Evolutionary conservation across 2,329 filamentous ascomycete genomes (phyloP).

Genomic region (Alternaria incomplexa): DNA sequence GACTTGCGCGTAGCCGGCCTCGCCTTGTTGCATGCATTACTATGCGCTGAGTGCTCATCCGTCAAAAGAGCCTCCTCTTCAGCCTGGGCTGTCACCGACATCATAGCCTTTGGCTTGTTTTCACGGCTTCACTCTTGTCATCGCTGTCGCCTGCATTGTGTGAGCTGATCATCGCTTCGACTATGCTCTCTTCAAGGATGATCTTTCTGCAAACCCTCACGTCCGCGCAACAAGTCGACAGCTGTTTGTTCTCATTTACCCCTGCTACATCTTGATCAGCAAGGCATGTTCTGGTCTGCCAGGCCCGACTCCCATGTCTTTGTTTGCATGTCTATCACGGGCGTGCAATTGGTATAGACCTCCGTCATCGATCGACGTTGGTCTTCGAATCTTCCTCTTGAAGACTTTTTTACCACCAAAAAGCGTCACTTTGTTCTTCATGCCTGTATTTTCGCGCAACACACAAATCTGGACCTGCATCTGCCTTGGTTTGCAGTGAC

Average conservation of each 20-base stretch:
- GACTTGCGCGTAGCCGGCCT: slow-evolving; percentile 23
- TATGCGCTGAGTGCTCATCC: slow-evolving; percentile 23
- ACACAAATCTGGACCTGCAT: background rate
- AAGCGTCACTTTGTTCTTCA: slow-evolving; percentile 12
- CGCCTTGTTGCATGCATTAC: slow-evolving; percentile 27
- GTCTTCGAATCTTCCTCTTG: background rate
- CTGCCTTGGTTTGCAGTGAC: background rate
- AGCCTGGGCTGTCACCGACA: slow-evolving; percentile 1
- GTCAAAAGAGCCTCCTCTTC: slow-evolving; percentile 2
- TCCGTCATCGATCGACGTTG: background rate
- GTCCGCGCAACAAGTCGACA: background rate
- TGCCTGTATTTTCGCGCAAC: slow-evolving; percentile 5
- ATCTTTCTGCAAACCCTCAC: slow-evolving; percentile 6
- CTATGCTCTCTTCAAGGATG: slow-evolving; percentile 15
- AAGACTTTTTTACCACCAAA: slow-evolving; percentile 2
- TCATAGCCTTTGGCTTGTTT: slow-evolving; percentile 5
- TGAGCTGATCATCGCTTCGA: slow-evolving; percentile 20
- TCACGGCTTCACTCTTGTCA: background rate
- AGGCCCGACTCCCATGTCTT: background rate
- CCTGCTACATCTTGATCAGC: background rate
- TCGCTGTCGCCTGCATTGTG: slow-evolving; percentile 16
- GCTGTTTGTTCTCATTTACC: background rate
- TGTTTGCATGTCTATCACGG: slow-evolving; percentile 4
- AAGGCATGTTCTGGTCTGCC: background rate
- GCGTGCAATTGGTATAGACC: background rate